phyloP scores from a whole-genome alignment of 2,329 filamentous ascomycete species.

The Calonectria leucothoes region DNA sequence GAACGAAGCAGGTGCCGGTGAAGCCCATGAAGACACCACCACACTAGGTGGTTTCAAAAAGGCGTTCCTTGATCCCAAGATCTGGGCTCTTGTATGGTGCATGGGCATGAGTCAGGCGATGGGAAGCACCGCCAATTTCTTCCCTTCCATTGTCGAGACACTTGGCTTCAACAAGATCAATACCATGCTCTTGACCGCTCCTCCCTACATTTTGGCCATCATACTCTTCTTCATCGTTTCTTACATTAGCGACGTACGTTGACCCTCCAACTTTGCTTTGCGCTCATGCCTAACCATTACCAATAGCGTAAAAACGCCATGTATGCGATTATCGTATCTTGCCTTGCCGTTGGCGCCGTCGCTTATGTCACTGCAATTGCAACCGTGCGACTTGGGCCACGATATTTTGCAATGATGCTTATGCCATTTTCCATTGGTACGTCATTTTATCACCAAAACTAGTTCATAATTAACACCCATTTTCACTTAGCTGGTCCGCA shows the following conservation, averaged over 20 bases:
- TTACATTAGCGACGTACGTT: neutral
- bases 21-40: constrained; percentile 66
- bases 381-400: constrained; percentile 50
- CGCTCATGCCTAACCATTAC: neutral
- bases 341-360: constrained; percentile 46
- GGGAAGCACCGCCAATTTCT: constrained; percentile 48
- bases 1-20: constrained; percentile 74
- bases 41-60: constrained; percentile 63
- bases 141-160: constrained; percentile 54
- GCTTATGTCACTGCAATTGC: constrained; percentile 53
- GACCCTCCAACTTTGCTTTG: too few relatives aligned
- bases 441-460: neutral
- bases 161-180: constrained; percentile 70
- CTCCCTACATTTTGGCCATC: constrained; percentile 68
- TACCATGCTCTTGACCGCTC: constrained; percentile 72
- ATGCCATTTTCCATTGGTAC: constrained; percentile 41
- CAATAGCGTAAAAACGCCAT: constrained; percentile 45
- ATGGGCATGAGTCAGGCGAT: constrained; percentile 52
- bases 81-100: constrained; percentile 62
- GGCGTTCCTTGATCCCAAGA: constrained; percentile 68
- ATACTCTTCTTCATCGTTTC: neutral
- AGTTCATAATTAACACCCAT: neutral
- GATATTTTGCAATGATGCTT: constrained; percentile 57
- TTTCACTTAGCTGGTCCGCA: constrained; percentile 48
- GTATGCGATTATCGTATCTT: constrained; percentile 49